A percentile compares a stretch with the other conserved stretches of the same genome.
These are phyloP conservation scores for Endotrypanum monterogeii DNA, from an alignment of 208 protist species.

Conservation along the genomic window DNA sequence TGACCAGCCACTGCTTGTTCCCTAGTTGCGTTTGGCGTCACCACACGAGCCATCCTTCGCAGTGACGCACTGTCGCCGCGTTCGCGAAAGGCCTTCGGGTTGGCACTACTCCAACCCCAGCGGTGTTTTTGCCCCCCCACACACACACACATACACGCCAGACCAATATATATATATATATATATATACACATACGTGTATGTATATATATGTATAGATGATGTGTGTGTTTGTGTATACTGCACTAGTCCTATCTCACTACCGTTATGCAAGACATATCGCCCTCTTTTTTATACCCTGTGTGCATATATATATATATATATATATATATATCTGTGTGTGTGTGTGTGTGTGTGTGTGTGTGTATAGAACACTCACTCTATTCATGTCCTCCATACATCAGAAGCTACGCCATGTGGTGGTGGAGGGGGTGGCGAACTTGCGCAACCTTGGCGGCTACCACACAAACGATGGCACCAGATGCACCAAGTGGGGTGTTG, in stretches of 20 bases:
- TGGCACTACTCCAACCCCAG: no score
- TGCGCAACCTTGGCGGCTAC: slow-evolving; percentile 54
- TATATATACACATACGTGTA: no score
- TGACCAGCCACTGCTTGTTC: not conserved
- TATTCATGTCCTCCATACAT: not conserved
- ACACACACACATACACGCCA: no score
- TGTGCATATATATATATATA: not conserved
- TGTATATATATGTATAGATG: no score
- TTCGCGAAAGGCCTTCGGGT: not conserved
- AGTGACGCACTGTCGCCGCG: not conserved
- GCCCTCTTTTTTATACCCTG: no score
- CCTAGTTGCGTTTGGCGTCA: not conserved
- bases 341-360: not conserved
- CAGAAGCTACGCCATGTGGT: slow-evolving; percentile 30
- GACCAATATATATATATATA: no score
- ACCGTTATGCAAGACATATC: no score
- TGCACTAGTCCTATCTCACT: not conserved
- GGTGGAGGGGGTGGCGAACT: slow-evolving; percentile 42
- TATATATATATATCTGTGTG: not conserved
- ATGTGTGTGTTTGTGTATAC: not conserved
- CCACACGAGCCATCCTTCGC: not conserved
- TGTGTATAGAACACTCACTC: no score
- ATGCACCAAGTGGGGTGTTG: slow-evolving; percentile 38
- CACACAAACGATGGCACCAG: slow-evolving; percentile 27
- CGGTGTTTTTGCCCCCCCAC: no score